phyloP scores from a whole-genome alignment of 257 asterid species.

The Rhazya stricta region DNA sequence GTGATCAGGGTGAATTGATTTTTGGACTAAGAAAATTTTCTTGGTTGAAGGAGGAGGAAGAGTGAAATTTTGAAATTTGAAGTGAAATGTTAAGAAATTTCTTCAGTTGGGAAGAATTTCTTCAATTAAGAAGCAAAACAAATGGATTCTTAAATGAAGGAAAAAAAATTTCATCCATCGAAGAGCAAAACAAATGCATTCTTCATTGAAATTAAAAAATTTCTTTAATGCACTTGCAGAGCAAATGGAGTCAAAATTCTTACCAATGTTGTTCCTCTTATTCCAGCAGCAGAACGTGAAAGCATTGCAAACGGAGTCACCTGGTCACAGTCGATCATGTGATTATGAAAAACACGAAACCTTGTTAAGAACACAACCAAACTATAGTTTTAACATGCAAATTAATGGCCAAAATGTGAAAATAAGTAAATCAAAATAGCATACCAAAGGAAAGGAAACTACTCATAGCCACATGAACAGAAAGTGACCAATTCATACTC shows the following conservation, averaged over 20 bases:
- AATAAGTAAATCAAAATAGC: background rate
- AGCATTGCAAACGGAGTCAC: slow-evolving; percentile 94
- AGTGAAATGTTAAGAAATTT: no score
- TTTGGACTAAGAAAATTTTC: no score
- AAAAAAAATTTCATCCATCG: no score
- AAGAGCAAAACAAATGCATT: no score
- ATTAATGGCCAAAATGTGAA: background rate
- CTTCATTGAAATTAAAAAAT: no score
- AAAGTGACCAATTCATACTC: background rate
- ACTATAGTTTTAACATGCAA: background rate
- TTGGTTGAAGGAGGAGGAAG: no score
- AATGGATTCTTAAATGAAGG: no score
- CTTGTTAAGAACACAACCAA: slow-evolving; percentile 13
- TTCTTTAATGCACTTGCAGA: no score
- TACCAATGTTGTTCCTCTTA: slow-evolving; percentile 96
- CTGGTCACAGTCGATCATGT: slow-evolving; percentile 31
- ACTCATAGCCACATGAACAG: background rate
- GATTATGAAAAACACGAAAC: background rate
- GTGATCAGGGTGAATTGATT: background rate
- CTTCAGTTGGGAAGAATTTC: no score
- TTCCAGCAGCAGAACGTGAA: slow-evolving; percentile 95
- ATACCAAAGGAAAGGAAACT: background rate
- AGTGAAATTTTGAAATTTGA: no score
- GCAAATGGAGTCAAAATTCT: no score
- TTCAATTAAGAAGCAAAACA: no score